These are phyloP conservation scores for Erodium texanum DNA, from an alignment of 441 rosid genomes.

Conservation along the genomic window DNA sequence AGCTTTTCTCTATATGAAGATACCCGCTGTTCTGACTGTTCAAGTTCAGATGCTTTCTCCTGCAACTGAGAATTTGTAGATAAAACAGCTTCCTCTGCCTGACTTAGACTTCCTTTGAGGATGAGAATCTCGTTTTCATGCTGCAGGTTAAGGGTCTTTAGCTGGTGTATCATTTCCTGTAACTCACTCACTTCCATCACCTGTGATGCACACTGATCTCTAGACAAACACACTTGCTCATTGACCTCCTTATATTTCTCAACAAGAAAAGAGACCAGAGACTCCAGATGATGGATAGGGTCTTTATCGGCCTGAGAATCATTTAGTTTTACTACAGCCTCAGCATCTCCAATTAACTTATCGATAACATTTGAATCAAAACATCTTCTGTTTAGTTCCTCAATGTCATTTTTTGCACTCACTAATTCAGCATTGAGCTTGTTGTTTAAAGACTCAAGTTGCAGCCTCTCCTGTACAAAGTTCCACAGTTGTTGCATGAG, in stretches of 20 bases:
- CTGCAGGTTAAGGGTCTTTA: slow-evolving; percentile 46
- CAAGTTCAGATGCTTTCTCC: slow-evolving; percentile 63
- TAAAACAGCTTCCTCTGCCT: slow-evolving; percentile 52
- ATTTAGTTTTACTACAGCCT: slow-evolving; percentile 51
- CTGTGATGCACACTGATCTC: slow-evolving; percentile 46
- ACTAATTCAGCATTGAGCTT: slow-evolving; percentile 53
- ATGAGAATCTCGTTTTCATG: slow-evolving; percentile 49
- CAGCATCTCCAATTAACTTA: slow-evolving; percentile 49
- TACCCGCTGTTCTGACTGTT: slow-evolving; percentile 84
- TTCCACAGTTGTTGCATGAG: slow-evolving; percentile 46
- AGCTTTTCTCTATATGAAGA: slow-evolving; percentile 91
- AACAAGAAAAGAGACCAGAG: slow-evolving; percentile 59
- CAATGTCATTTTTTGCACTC: slow-evolving; percentile 41
- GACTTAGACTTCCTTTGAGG: slow-evolving; percentile 48
- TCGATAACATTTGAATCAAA: slow-evolving; percentile 44
- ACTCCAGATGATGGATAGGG: slow-evolving; percentile 47
- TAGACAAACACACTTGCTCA: slow-evolving; percentile 31
- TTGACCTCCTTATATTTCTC: slow-evolving; percentile 40
- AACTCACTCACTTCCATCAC: slow-evolving; percentile 41
- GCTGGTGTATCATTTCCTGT: slow-evolving; percentile 41
- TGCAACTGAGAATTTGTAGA: slow-evolving; percentile 43
- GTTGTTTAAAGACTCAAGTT: slow-evolving; percentile 47
- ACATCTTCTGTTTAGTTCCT: slow-evolving; percentile 45
- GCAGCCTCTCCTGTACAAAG: slow-evolving; percentile 50
- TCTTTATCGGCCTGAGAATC: slow-evolving; percentile 24